These are phyloP conservation scores for Kwoniella dejecticola DNA, from an alignment of 768 basidiomycete species.

Conservation along the genomic window DNA sequence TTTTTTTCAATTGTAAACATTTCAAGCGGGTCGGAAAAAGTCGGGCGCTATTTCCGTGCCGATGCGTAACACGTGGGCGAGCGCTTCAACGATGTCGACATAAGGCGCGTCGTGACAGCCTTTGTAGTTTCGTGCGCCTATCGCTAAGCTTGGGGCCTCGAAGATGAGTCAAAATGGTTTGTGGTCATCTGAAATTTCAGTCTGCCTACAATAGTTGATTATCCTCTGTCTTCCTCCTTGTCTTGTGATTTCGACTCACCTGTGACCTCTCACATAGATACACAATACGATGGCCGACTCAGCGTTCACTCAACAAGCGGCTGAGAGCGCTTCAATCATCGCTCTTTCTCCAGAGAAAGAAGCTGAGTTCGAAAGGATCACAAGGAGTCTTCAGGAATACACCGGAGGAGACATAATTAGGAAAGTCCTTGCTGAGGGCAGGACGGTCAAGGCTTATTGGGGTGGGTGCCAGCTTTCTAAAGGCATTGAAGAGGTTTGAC, in stretches of 20 bases:
- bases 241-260: too few species aligned
- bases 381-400: constrained; percentile 79
- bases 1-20: neutral
- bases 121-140: neutral
- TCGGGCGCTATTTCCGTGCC: constrained; percentile 12
- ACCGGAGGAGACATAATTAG: constrained; percentile 84
- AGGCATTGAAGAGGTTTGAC: neutral
- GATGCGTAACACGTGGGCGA: neutral
- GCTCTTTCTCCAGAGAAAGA: constrained; percentile 44
- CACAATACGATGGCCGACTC: constrained; percentile 19
- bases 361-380: constrained; percentile 73
- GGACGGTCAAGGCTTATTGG: constrained; percentile 85
- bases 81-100: neutral
- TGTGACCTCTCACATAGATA: neutral
- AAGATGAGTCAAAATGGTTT: neutral
- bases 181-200: constrained; percentile 11
- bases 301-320: constrained; percentile 22
- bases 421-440: constrained; percentile 72
- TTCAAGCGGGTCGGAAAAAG: constrained; percentile 5
- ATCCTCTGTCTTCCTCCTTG: too few species aligned
- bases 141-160: constrained; percentile 11
- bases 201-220: neutral
- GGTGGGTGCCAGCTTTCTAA: constrained; percentile 61
- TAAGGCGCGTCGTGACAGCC: neutral
- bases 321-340: constrained; percentile 28